Evolutionary conservation across 2,329 filamentous ascomycete genomes (phyloP), one percentile per base, ranked within the genome.

Genomic region (Endocalyx cinctus): DNA sequence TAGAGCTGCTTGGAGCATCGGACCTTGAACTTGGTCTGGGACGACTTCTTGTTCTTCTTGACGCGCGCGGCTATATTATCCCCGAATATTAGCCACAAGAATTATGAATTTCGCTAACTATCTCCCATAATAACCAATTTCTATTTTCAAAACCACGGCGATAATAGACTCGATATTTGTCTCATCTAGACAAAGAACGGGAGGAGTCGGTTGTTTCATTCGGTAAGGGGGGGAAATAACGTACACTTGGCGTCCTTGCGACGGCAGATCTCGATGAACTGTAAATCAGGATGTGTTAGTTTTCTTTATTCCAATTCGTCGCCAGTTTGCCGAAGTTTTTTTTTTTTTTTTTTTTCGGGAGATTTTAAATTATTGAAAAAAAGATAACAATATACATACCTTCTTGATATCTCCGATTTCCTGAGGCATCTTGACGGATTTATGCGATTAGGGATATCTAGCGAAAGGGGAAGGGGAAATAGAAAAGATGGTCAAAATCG

Each of bases 21-120:
- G 79, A 98, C 90, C 87, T 98, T 98, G 88, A 98, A 97, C 85
- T 98, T 98, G 83, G 92, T 89, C 78, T 90, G 83, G 67, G 83
- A 79, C 63, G 75, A 74, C 74, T 84, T 82, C 71, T 82, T 84
- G 82, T 83, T 94, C 80, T 94, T 92, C 88, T 97, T 90, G 78
- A 90, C 87, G 69, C 85, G 82, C 63, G 85, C 85, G 70, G 85
- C 85, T 90, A 58, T 47, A 58, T 23, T 23, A 23, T 23, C 20
- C 8, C n/a, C n/a, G n/a, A n/a, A n/a, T n/a, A n/a, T n/a, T n/a
- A n/a, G n/a, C n/a, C n/a, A n/a, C n/a, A n/a, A n/a, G n/a, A n/a
- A n/a, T n/a, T n/a, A n/a, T n/a, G n/a, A n/a, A n/a, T n/a, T n/a
- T n/a, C n/a, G n/a, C n/a, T n/a, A n/a, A n/a, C n/a, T n/a, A n/a